Evolutionary conservation across 148 eudicot genomes (phyloP), one percentile per base, ranked within the genome.

Genomic region (Chenopodium album): DNA sequence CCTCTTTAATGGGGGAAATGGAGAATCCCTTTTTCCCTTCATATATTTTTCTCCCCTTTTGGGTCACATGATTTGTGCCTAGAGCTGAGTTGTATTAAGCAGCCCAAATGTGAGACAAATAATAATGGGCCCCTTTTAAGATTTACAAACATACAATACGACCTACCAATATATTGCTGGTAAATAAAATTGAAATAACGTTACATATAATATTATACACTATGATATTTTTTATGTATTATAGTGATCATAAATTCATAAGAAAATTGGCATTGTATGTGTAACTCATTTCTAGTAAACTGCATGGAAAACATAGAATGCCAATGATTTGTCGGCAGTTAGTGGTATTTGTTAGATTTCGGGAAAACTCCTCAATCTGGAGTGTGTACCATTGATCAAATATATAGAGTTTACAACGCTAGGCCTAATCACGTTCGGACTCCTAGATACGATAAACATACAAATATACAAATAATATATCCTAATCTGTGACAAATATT

Each of bases 31-130:
- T 71, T 69, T 32, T 2, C 3, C 9, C 46, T 70, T 70, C 3
- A 41, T 41, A 44, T 41, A 22, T 71, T 41, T 71, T 71, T 10
- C 72, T 67, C 13, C 54, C 7, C 52, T 67, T 67, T 67, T 9
- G 19, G 26, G 19, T 71, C 75, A 71, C 75, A 71, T 71, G 75
- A 71, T 71, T 71, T 71, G 52, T 44, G 75, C 75, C 75, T 44
- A 71, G 29, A 71, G 54, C 4, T 44, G 5, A 22, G 75, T 71
- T 71, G 73, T 31, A 34, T 2, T 71, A 37, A 71, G 73, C 73
- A 71, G 23, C 73, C 22, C 73, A 71, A 70, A 70, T 23, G 73
- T 11, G 47, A 32, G 52, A 71, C 50, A 37, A 44, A 19, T 41
- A 20, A 71, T 22, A 8, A 44, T 22, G 72, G 75, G 28, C 54